A percentile compares a stretch with the other conserved stretches of the same genome.
phyloP scores from a whole-genome alignment of 1,284 basidiomycete species.

The Irpex sp. region DNA sequence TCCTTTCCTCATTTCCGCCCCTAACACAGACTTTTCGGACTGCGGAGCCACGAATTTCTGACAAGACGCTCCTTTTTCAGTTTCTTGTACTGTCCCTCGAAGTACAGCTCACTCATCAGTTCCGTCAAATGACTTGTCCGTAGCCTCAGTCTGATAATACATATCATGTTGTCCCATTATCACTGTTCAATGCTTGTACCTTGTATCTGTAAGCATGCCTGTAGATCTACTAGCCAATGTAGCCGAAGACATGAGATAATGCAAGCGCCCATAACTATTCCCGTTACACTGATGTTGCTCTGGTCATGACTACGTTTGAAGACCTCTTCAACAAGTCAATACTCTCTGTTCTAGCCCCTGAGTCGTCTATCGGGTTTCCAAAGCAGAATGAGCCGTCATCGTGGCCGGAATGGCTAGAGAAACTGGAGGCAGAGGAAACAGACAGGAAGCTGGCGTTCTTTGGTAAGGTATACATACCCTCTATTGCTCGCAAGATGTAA shows the following conservation, averaged over 20 bases:
- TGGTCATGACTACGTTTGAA: slow-evolving; percentile 39
- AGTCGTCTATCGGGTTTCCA: slow-evolving; percentile 59
- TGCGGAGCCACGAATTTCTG: background rate
- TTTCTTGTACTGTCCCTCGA: background rate
- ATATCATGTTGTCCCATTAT: background rate
- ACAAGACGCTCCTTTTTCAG: background rate
- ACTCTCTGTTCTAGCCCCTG: slow-evolving; percentile 65
- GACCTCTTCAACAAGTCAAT: slow-evolving; percentile 60
- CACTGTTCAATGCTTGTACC: background rate
- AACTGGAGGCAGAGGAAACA: slow-evolving; percentile 18
- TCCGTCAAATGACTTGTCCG: background rate
- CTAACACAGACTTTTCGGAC: background rate
- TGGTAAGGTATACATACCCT: slow-evolving; percentile 41
- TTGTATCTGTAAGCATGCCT: background rate
- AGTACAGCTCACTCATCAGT: background rate
- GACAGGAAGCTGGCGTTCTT: slow-evolving; percentile 65
- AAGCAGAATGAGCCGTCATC: slow-evolving; percentile 29
- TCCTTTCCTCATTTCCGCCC: background rate
- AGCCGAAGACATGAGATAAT: too few species aligned
- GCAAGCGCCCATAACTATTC: background rate
- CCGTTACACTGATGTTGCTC: background rate
- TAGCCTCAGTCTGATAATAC: background rate
- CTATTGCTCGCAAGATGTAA: background rate
- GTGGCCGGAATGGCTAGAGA: slow-evolving; percentile 54
- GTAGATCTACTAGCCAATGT: background rate